These are phyloP conservation scores for Roridomyces roridus DNA, from an alignment of 768 basidiomycete species.

Conservation along the genomic window DNA sequence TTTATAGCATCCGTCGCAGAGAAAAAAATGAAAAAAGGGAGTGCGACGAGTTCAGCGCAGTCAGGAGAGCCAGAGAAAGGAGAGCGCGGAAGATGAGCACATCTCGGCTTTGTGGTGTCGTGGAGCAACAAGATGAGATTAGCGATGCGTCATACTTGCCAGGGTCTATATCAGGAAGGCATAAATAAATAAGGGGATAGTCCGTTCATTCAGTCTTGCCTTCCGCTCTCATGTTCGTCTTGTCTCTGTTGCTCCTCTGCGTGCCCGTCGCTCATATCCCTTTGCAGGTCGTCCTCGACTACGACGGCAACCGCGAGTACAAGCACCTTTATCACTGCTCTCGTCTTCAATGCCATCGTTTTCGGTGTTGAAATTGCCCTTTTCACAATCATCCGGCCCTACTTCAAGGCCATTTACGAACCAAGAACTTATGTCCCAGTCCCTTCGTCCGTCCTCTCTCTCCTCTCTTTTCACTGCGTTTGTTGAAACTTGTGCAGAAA, in stretches of 20 bases:
- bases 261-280: neutral
- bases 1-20: too few relatives aligned
- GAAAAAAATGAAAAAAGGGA: too few relatives aligned
- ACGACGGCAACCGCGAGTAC: constrained; percentile 63
- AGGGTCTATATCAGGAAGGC: too few relatives aligned
- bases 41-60: too few relatives aligned
- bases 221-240: constrained; percentile 1
- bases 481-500: constrained; percentile 45
- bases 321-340: constrained; percentile 80
- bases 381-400: constrained; percentile 85
- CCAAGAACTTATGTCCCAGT: constrained; percentile 75
- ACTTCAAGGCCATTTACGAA: constrained; percentile 90
- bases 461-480: neutral
- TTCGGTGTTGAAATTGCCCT: constrained; percentile 72
- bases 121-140: too few relatives aligned
- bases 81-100: too few relatives aligned
- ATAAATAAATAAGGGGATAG: too few relatives aligned
- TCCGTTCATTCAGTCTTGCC: too few relatives aligned
- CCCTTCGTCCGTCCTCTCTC: constrained; percentile 41
- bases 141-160: too few relatives aligned
- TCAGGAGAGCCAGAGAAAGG: too few relatives aligned
- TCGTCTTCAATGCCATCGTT: constrained; percentile 81
- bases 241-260: neutral
- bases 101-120: too few relatives aligned
- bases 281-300: constrained; percentile 44